Conservation (phyloP, 768 basidiomycete species). For the Xerocomellus amylosporus region DNA sequence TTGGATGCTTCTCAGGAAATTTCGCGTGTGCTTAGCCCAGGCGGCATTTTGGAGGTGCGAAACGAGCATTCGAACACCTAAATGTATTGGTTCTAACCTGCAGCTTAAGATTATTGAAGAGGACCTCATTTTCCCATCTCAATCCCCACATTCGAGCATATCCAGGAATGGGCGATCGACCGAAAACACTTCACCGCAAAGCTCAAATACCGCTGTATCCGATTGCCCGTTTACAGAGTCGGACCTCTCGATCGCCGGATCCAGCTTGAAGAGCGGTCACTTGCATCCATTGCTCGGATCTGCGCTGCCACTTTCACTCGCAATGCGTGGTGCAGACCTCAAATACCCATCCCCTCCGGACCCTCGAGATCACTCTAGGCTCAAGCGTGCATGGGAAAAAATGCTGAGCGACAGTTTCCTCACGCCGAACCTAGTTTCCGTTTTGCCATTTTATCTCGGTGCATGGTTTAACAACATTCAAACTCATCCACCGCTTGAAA, state of each 20-base stretch:
- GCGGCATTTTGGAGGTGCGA: conserved; percentile 62
- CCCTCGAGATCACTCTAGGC: conserved; percentile 59
- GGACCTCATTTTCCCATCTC: conserved; percentile 65
- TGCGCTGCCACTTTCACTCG: conserved; percentile 23
- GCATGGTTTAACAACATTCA: conserved; percentile 54
- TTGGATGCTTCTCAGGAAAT: conserved; percentile 50
- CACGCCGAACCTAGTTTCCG: conserved; percentile 48
- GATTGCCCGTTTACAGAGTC: conserved; percentile 20
- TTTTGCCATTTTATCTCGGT: conserved; percentile 67
- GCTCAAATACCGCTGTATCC: conserved; percentile 30
- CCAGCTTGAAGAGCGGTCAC: conserved; percentile 13
- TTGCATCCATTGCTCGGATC: conserved; percentile 14
- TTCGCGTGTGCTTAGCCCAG: conserved; percentile 59
- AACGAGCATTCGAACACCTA: background rate
- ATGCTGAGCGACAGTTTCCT: conserved; percentile 63
- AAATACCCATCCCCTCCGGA: conserved; percentile 30
- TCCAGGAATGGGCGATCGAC: conserved; percentile 15
- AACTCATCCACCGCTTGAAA: conserved; percentile 45
- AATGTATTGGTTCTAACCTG: conserved; percentile 3
- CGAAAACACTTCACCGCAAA: conserved; percentile 23
- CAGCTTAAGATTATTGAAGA: conserved; percentile 65
- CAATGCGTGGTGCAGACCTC: conserved; percentile 10
- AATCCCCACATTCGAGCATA: conserved; percentile 6
- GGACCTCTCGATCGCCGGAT: conserved; percentile 18
- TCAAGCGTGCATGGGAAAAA: conserved; percentile 63